Evolutionary conservation across 106 monocot genomes (phyloP).

Genomic region (Xerophyta viscosa): DNA sequence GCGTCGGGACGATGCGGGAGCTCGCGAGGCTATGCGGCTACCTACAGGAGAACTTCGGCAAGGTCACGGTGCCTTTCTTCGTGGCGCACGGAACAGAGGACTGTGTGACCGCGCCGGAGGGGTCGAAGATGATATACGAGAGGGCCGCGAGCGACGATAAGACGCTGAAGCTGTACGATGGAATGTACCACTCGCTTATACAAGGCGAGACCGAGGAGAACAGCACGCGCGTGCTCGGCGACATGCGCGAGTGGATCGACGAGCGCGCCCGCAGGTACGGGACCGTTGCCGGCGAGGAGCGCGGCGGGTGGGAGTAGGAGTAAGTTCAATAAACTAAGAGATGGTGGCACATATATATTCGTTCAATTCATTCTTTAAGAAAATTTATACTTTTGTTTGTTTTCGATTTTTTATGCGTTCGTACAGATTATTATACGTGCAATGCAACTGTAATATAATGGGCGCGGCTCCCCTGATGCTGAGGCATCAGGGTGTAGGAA

Average conservation of each 20-base stretch:
- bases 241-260: slow-evolving; percentile 78
- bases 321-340: no score
- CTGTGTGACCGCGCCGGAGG: slow-evolving; percentile 24
- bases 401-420: no score
- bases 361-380: no score
- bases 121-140: slow-evolving; percentile 26
- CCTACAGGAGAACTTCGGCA: background rate
- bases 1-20: slow-evolving; percentile 94
- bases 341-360: no score
- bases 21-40: slow-evolving; percentile 41
- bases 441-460: no score
- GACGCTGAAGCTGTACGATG: slow-evolving; percentile 23
- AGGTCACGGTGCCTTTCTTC: slow-evolving; percentile 5
- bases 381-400: no score
- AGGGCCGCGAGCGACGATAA: slow-evolving; percentile 29
- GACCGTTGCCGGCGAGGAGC: no score
- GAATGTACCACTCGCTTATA: slow-evolving; percentile 43
- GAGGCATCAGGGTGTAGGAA: no score
- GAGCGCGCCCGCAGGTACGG: slow-evolving; percentile 38
- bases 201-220: slow-evolving; percentile 41
- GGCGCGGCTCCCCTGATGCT: no score
- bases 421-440: no score
- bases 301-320: no score
- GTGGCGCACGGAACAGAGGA: slow-evolving; percentile 40
- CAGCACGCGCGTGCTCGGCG: slow-evolving; percentile 45